Percentiles rank a stretch among this genome's conserved stretches.
phyloP scores from a whole-genome alignment of 2,329 filamentous ascomycete species.

The Xylariomycetidae sp. region DNA sequence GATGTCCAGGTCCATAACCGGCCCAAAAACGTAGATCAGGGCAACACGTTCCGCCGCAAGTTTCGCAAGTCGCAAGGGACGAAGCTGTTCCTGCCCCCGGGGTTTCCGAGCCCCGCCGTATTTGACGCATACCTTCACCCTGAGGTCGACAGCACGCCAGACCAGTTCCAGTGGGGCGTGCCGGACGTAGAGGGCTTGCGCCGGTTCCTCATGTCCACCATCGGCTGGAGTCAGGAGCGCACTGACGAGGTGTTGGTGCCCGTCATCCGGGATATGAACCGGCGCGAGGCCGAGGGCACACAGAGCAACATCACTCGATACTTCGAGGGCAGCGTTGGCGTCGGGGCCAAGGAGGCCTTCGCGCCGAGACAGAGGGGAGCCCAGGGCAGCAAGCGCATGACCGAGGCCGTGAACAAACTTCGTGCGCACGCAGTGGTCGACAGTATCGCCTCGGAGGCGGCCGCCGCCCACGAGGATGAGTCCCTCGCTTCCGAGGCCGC shows the following conservation, averaged over 20 bases:
- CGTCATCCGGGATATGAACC: constrained; percentile 93
- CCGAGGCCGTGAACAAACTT: constrained; percentile 65
- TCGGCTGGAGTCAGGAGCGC: constrained; percentile 87
- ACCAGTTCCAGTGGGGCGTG: constrained; percentile 90
- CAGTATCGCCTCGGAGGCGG: constrained; percentile 4
- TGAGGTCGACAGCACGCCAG: constrained; percentile 74
- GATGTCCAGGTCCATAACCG: constrained; percentile 67
- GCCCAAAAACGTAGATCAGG: constrained; percentile 56
- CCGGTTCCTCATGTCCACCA: constrained; percentile 80
- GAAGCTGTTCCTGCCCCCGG: constrained; percentile 79
- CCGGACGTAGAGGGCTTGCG: constrained; percentile 85
- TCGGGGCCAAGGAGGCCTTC: constrained; percentile 63
- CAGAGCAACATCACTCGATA: constrained; percentile 95
- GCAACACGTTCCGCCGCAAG: constrained; percentile 71
- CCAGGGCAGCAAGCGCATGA: constrained; percentile 70
- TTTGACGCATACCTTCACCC: constrained; percentile 80
- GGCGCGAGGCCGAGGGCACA: constrained; percentile 79
- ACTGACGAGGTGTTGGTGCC: constrained; percentile 95
- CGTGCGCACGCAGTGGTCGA: constrained; percentile 46
- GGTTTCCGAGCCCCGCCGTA: constrained; percentile 75
- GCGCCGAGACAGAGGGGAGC: constrained; percentile 63
- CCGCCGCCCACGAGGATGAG: constrained; percentile 12
- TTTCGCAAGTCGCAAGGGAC: constrained; percentile 75
- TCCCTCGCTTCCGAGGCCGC: constrained; percentile 6
- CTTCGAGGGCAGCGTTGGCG: constrained; percentile 72